Evolutionary conservation across 345 rosid species (phyloP), one percentile per base, ranked within the genome.

Genomic region (Anastatica hierochuntica): DNA sequence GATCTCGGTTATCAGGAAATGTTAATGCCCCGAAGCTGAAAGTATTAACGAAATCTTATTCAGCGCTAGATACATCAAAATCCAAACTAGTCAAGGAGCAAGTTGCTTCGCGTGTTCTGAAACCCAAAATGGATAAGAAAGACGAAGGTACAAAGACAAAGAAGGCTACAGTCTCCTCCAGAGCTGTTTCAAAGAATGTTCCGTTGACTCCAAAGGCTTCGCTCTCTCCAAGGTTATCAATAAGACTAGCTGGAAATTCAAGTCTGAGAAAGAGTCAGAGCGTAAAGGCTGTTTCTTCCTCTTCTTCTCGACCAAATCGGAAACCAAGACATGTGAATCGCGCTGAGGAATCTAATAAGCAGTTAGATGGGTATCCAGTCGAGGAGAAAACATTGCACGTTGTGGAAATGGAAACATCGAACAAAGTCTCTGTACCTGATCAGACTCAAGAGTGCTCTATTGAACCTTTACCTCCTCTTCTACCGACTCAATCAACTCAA

Each of bases 341-440:
- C 43, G 8, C 11, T 60, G 62, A 33, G 31, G 77, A 71, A 33
- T 30, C 60, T 36, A 23, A 30, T 16, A 49, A 63, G 58, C 63
- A 73, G 60, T 5, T 69, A 66, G 64, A 52, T 14, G 50, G 21
- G 38, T 71, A 69, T 62, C 54, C 24, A 21, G 76, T 75, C 1
- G 66, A 66, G 63, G 95, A 80, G 72, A 85, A 84, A 56, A 85
- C 95, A 21, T 52, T 88, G 47, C 70, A 79, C 58, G 81, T 84
- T 41, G 72, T 84, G 59, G 72, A 80, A 47, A 54, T 70, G 81
- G 83, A 79, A 57, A 73, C 74, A 11, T 67, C 71, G 12, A 59
- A 29, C 15, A 67, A 54, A 13, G 14, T 31, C 5, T 24, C 54
- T 45, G 78, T 71, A 53, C 58, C 70, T 43, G 78, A 69, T 54